Base-by-base conservation (phyloP, 345 rosid species). In the Eucalyptus cloeziana region DNA sequence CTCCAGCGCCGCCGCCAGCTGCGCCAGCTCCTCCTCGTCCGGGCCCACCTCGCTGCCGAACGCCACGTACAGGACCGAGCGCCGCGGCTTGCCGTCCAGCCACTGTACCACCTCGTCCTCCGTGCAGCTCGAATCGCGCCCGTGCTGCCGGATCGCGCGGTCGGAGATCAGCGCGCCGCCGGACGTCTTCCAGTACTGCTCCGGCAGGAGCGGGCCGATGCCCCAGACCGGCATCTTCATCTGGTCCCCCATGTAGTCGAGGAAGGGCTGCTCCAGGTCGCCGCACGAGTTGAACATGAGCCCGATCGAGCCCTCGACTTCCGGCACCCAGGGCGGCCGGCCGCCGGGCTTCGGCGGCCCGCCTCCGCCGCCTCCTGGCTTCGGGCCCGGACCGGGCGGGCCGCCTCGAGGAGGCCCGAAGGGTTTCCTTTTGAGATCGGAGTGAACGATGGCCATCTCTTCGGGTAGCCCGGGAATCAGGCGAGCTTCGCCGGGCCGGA, bases 131-230 rank as follows among this genome's bases (percentile, higher is more conserved):
- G 90, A 89, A 1, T 89, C 54, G 83, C 88, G 52, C 1, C 79
- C 50, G 12, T 83, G 49, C 60, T 56, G 83, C 83, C 90, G 52
- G 49, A 89, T 86, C 44, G 40, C 90, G 54, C 56, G 85, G 71
- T 94, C 91, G 6, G 43, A 91, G 37, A 94, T 24, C n/a, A 64
- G n/a, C 21, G 94, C 88, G 69, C 37, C 89, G 58, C 37, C 89
- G 52, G 45, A 3, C 3, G 89, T 33, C 83, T 88, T 85, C 91
- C 92, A 94, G 47, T 90, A 92, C 17, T 88, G 81, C 17, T 91
- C 92, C 4, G 94, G 93, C 19, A 94, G 52, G 4, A 94, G 86
- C 2, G 95, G 95, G 21, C 94, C 95, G 8, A 94, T 88, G 25
- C 92, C 93, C 93, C 93, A 93, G 1, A 90, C 92, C 2, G 93